Base-by-base conservation (phyloP, 2,329 filamentous ascomycete species). In the Parastagonospora nodorum region DNA sequence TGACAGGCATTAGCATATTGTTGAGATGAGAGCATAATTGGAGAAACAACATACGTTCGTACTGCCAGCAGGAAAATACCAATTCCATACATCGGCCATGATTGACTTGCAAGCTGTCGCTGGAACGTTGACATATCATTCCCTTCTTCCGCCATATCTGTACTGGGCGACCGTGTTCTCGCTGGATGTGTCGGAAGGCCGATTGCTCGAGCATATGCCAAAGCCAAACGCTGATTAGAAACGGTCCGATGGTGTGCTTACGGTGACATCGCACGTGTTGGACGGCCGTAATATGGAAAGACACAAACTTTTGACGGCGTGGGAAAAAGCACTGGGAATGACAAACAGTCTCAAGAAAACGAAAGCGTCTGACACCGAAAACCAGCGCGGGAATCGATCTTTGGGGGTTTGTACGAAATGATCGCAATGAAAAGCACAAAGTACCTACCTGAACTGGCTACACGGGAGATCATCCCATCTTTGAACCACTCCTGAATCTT, bases 11-110 rank as follows among this genome's bases (percentile, higher is more conserved):
- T 19, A 31, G 30, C 43, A 8, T 53, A 29, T 14, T 39, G 15
- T n/a, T 14, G 8, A 12, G 28, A 30, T 30, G 45, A 36, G 12
- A 33, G 16, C 8, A 32, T 19, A 11, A 24, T 2, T 12, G 2
- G 11, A 15, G 10, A 37, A 31, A n/a, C 8, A 12, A 61, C 63
- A 55, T 44, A 71, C 68, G 60, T 60, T 51, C 68, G 55, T n/a
- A 68, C 28, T 9, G 50, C 12, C 32, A 71, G 69, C 19, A 66
- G 43, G 35, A 61, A 54, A 46, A 69, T 69, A 11, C 67, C 64
- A 31, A 70, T 56, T 5, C 60, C 58, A 47, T 68, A 70, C 4
- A 70, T 45, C 10, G 50, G 57, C 68, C 68, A 71, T 53, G 66
- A 68, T 24, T 69, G 53, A 15, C 38, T 50, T 7, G 53, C 55